phyloP scores from a whole-genome alignment of 768 basidiomycete genomes.

The Mycena kentingensis region DNA sequence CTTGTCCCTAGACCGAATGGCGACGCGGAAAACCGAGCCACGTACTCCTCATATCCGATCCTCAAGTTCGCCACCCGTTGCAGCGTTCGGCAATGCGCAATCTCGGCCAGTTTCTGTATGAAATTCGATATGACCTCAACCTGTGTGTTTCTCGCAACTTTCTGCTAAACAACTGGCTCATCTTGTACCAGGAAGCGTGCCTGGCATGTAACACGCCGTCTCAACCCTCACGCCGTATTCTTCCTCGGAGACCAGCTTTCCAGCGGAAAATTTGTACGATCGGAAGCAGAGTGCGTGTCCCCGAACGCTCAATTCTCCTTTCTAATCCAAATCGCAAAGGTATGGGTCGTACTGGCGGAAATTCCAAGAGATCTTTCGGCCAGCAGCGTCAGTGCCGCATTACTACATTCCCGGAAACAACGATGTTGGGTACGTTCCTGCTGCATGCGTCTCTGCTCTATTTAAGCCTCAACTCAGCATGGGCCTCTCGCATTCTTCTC shows the following conservation, averaged over 20 bases:
- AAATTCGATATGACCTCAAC: not conserved
- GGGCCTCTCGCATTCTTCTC: conserved; percentile 52
- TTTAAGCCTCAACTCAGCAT: conserved; percentile 41
- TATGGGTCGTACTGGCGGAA: conserved; percentile 59
- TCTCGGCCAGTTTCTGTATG: conserved; percentile 43
- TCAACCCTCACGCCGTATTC: conserved; percentile 66
- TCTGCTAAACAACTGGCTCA: conserved; percentile 56
- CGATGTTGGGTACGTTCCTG: conserved; percentile 61
- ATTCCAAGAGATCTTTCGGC: conserved; percentile 64
- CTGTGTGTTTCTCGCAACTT: not conserved
- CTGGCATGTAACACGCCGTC: conserved; percentile 62
- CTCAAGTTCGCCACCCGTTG: conserved; percentile 55
- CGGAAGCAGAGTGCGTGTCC: conserved; percentile 42
- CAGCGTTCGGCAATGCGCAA: conserved; percentile 38
- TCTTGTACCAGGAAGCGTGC: conserved; percentile 69
- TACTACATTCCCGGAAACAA: conserved; percentile 81
- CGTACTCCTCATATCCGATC: conserved; percentile 70
- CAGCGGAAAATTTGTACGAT: conserved; percentile 55
- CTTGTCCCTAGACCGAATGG: conserved; percentile 16
- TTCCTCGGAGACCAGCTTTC: conserved; percentile 80
- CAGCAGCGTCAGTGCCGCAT: conserved; percentile 40
- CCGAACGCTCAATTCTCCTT: not conserved
- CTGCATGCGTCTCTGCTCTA: not conserved
- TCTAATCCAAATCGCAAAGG: conserved; percentile 41
- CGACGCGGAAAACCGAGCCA: conserved; percentile 43